Base-by-base conservation (phyloP, 805 yeast species). In the Komagataella mondaviorum region DNA sequence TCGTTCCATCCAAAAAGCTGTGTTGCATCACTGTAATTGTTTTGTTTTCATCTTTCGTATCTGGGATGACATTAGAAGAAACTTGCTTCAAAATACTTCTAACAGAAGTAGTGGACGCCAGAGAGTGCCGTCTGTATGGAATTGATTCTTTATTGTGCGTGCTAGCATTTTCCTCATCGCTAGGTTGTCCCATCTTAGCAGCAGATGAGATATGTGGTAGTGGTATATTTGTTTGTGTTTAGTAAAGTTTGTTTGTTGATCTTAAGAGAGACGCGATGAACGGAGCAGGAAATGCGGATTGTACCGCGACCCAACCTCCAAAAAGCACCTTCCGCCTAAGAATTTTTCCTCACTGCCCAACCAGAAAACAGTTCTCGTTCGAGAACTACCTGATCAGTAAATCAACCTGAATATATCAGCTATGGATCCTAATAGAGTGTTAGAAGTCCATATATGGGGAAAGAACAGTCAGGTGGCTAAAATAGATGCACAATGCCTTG, bases 381-480 rank as follows among this genome's bases (percentile, higher is more conserved):
- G 39, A 30, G 39, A 30, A 30, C 6, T 30, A 10, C 39, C 14
- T 30, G 39, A 30, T 30, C 4, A 8, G 14, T 30, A 30, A 8
- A 30, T 14, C n/a, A 30, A 30, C 39, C 1, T 30, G 2, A 30
- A 8, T 30, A 24, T 24, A 30, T 20, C 3, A 20, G 20, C 20
- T 20, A 30, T 30, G 39, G 39, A 30, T 45, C 47, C n/a, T 14
- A 7, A 45, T 14, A 45, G 16, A 44, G 47, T 36, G 60, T 30
- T 63, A 50, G 69, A 70, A 53, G 59, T 77, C 23, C 80, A 76
- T 57, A 73, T 76, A 4, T 80, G 85, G 85, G 86, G 85, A 1
- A 55, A 56, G 16, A 62, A 56, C 22, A 51, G 20, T 0, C 56
- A 59, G 45, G 58, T 75, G 1, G 75, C 81, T 0, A 58, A 71